A percentile compares a stretch with the other conserved stretches of the same genome.
Evolutionary conservation across 78 protist species (phyloP).

Genomic region (Abeoforma whisleri): DNA sequence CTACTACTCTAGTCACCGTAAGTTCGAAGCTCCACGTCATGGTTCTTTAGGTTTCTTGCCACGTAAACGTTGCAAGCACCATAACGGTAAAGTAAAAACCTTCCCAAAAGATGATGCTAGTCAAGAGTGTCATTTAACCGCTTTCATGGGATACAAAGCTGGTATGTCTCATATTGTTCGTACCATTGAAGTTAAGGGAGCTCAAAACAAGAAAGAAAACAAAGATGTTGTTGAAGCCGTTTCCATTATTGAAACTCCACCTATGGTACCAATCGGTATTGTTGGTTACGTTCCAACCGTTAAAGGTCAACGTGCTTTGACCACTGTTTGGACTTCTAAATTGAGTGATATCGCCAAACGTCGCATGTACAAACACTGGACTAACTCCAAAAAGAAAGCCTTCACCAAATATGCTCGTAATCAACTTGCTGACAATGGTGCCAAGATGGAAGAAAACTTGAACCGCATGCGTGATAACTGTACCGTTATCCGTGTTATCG

Average conservation of each 20-base stretch:
- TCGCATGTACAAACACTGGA: constrained; percentile 97
- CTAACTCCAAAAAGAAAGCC: constrained; percentile 84
- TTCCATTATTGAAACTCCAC: constrained; percentile 97
- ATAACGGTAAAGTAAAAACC: constrained; percentile 76
- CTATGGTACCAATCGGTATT: constrained; percentile 95
- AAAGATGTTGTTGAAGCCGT: constrained; percentile 98
- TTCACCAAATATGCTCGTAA: constrained; percentile 80
- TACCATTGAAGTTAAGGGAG: constrained; percentile 88
- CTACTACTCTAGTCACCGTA: constrained; percentile 65
- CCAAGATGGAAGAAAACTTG: constrained; percentile 53
- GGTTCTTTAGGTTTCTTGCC: constrained; percentile 99
- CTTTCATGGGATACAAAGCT: constrained; percentile 99
- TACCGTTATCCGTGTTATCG: constrained; percentile 92
- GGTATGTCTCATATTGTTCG: constrained; percentile 99
- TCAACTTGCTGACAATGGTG: background rate
- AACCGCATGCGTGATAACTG: constrained; percentile 86
- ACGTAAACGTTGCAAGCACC: constrained; percentile 84
- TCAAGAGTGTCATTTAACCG: constrained; percentile 92
- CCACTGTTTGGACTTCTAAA: constrained; percentile 97
- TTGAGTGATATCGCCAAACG: constrained; percentile 72
- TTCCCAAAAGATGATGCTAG: constrained; percentile 97
- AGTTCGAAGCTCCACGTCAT: constrained; percentile 95
- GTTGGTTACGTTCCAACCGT: constrained; percentile 98
- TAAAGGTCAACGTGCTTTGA: constrained; percentile 87
- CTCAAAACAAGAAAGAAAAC: constrained; percentile 76